Evolutionary conservation across 2,329 filamentous ascomycete genomes (phyloP).

Genomic region (Aspergillus spinulosporus): DNA sequence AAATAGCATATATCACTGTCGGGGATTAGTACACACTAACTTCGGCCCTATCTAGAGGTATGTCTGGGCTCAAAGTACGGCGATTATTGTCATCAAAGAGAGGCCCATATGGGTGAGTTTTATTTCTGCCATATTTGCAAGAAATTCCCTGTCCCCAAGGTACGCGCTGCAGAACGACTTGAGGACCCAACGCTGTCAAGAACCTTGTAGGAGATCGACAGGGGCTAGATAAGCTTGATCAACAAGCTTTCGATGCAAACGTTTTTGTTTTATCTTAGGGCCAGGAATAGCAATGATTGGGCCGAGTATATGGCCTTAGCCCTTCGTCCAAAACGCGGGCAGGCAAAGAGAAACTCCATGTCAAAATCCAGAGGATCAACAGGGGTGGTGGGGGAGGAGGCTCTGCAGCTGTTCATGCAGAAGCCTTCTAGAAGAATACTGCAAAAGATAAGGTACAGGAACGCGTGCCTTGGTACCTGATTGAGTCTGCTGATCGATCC

Average conservation of each 20-base stretch:
- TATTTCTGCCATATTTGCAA: background rate
- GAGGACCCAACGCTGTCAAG: background rate
- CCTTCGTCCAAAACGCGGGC: too few species aligned
- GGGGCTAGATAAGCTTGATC: slow-evolving; percentile 7
- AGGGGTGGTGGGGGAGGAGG: slow-evolving; percentile 5
- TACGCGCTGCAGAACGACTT: background rate
- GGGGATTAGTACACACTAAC: too few species aligned
- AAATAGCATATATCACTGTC: too few species aligned
- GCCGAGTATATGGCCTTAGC: background rate
- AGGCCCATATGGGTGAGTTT: too few species aligned
- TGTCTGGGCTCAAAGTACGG: too few species aligned
- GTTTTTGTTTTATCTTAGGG: background rate
- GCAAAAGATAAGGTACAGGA: background rate
- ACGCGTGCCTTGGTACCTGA: background rate
- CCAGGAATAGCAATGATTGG: background rate
- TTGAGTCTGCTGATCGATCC: background rate
- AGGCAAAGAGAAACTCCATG: background rate
- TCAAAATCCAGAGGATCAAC: background rate
- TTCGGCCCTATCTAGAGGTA: too few species aligned
- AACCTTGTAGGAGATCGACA: slow-evolving; percentile 12
- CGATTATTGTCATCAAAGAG: too few species aligned
- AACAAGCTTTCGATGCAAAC: slow-evolving; percentile 5
- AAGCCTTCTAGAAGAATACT: slow-evolving; percentile 6
- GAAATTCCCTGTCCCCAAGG: slow-evolving; percentile 1
- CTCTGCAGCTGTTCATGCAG: slow-evolving; percentile 1